Base-by-base conservation (phyloP, 2,329 filamentous ascomycete species). In the Talaromyces sp. region DNA sequence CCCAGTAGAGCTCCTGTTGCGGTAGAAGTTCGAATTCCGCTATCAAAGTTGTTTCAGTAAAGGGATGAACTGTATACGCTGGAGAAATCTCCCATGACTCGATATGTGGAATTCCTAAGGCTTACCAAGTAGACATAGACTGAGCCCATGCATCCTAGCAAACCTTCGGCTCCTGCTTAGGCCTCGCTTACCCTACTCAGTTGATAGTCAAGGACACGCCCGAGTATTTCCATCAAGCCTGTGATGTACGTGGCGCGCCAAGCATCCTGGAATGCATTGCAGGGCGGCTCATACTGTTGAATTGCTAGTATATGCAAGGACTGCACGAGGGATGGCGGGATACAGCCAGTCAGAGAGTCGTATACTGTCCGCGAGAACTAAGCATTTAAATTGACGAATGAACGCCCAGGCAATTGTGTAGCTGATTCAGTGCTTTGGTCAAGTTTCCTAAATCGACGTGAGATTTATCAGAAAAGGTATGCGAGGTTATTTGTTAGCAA, bases 251-350 rank as follows among this genome's bases (percentile, higher is more conserved):
- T 63, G 64, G 51, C 59, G 51, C n/a, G 64, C 64, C 64, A 62
- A 65, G 64, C 58, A 56, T 65, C 34, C 8, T 38, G 63, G 59
- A 62, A 62, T 59, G 63, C 40, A 56, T 27, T 58, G n/a, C 19
- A 65, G 63, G 63, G 58, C 49, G 25, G 29, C 45, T 64, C 43
- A 27, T n/a, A 64, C 31, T 62, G 53, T 19, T 61, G 65, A 36
- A 31, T 59, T 29, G 22, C n/a, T 43, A n/a, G n/a, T n/a, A 31
- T 63, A 64, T 67, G 66, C 63, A 67, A 67, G 66, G 66, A 58
- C 47, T 60, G 38, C 62, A 60, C 56, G 65, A 62, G 62, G 62
- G 61, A 49, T 59, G n/a, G 27, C 25, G 54, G 25, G 15, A 29
- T 19, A 19, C 60, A 25, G 10, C 27, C 38, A 45, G 36, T 59